Conservation (phyloP, 1,284 basidiomycete species). For the Moesziomyces aphidis region DNA sequence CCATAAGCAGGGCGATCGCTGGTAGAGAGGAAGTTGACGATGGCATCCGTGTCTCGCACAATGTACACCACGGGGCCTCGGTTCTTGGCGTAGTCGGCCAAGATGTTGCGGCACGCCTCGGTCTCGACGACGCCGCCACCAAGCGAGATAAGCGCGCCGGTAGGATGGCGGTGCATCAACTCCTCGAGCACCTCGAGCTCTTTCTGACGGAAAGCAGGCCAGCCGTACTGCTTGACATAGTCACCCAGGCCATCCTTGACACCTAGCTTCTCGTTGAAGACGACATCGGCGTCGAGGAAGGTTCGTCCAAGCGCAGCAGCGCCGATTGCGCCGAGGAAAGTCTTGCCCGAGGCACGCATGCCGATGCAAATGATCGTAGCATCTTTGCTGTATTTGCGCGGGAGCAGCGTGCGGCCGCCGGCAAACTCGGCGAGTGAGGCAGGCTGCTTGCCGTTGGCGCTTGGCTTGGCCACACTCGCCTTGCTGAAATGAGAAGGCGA, state of each 20-base stretch:
- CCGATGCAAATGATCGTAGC: conserved; percentile 88
- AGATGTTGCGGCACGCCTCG: conserved; percentile 73
- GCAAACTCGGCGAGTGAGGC: conserved; percentile 21
- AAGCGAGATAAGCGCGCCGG: conserved; percentile 75
- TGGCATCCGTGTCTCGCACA: conserved; percentile 77
- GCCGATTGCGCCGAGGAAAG: conserved; percentile 84
- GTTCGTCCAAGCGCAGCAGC: conserved; percentile 80
- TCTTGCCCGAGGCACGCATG: conserved; percentile 98
- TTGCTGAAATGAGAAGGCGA: conserved; percentile 59
- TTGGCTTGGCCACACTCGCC: conserved; percentile 24
- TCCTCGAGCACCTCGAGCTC: conserved; percentile 68
- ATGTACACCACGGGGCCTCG: conserved; percentile 79
- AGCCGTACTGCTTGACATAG: conserved; percentile 82
- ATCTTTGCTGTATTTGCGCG: conserved; percentile 69
- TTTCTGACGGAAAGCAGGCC: conserved; percentile 78
- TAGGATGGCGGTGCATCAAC: conserved; percentile 62
- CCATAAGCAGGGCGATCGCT: conserved; percentile 80
- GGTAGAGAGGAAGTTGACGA: conserved; percentile 85
- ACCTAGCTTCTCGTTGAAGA: conserved; percentile 77
- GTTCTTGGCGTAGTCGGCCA: conserved; percentile 77
- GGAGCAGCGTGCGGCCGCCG: conserved; percentile 35
- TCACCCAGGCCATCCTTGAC: conserved; percentile 73
- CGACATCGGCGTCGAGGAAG: conserved; percentile 87
- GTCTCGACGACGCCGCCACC: conserved; percentile 96
- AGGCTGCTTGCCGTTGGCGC: conserved; percentile 36